phyloP scores from a whole-genome alignment of 1,284 basidiomycete species.

The Austroboletus rostrupii region DNA sequence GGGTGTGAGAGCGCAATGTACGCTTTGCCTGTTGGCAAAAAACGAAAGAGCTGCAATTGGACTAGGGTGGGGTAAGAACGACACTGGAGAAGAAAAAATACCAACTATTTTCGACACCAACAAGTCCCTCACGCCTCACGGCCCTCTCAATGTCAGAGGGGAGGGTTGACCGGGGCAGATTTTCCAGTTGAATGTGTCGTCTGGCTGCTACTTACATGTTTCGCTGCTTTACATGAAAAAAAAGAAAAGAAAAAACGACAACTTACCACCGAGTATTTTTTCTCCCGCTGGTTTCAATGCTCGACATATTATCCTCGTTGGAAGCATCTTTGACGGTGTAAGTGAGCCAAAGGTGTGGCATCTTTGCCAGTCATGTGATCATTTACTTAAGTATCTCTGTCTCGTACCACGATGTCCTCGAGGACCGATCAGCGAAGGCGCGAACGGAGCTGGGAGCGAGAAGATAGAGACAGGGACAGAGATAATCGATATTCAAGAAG shows the following conservation, averaged over 20 bases:
- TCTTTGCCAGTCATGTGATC: constrained; percentile 26
- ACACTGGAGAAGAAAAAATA: not conserved
- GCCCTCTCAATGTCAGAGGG: constrained; percentile 55
- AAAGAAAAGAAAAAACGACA: not conserved
- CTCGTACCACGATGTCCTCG: constrained; percentile 41
- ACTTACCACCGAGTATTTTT: constrained; percentile 19
- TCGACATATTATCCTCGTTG: constrained; percentile 15
- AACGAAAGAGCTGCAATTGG: constrained; percentile 54
- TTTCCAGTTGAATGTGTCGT: constrained; percentile 42
- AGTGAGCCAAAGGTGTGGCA: not conserved
- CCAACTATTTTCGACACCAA: constrained; percentile 54
- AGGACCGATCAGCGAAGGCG: constrained; percentile 53
- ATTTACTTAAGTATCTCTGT: not conserved
- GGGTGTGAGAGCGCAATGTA: constrained; percentile 48
- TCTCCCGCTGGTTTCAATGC: constrained; percentile 9
- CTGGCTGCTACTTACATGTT: constrained; percentile 15
- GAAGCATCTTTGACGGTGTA: constrained; percentile 15
- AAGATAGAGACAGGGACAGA: constrained; percentile 40
- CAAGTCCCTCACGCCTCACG: constrained; percentile 42
- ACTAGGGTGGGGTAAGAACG: constrained; percentile 38
- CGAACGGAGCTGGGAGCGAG: constrained; percentile 67
- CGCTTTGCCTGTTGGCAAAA: constrained; percentile 54
- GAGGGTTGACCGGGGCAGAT: constrained; percentile 49
- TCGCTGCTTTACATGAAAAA: constrained; percentile 6
- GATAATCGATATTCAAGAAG: constrained; percentile 32